phyloP scores from a whole-genome alignment of 768 basidiomycete species.

The Auricularia sp. region DNA sequence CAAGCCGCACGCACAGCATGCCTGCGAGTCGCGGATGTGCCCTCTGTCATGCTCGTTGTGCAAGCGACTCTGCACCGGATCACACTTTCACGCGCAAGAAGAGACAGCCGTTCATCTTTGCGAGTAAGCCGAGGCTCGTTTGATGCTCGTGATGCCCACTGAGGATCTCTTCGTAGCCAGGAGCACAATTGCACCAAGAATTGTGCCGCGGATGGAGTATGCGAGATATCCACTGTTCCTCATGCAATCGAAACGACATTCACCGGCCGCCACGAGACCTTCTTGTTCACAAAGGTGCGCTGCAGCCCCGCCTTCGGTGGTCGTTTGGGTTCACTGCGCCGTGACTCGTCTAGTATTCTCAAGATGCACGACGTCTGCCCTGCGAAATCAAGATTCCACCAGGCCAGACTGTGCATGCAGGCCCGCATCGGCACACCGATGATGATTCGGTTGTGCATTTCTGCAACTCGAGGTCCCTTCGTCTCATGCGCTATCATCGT shows the following conservation, averaged over 20 bases:
- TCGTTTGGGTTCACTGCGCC: not conserved
- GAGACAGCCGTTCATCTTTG: conserved; percentile 38
- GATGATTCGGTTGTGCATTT: conserved; percentile 40
- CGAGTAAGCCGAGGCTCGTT: conserved; percentile 24
- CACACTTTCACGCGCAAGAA: conserved; percentile 46
- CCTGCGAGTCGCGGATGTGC: conserved; percentile 42
- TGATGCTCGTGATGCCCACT: not conserved
- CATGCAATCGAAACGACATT: conserved; percentile 54
- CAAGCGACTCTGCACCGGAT: conserved; percentile 37
- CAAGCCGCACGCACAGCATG: conserved; percentile 33
- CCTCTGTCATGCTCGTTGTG: conserved; percentile 47
- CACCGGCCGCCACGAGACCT: conserved; percentile 47
- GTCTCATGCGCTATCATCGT: conserved; percentile 2
- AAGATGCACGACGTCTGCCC: conserved; percentile 43
- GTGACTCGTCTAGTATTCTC: conserved; percentile 33
- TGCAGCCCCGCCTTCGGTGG: not conserved
- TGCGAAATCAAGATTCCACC: conserved; percentile 39
- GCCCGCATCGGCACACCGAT: conserved; percentile 37
- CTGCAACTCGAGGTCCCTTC: conserved; percentile 38
- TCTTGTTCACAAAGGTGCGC: conserved; percentile 52
- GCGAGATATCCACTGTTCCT: conserved; percentile 48
- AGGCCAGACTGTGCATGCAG: conserved; percentile 32
- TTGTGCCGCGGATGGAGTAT: conserved; percentile 40
- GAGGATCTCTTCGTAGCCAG: conserved; percentile 28
- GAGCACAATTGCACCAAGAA: conserved; percentile 34